These are phyloP conservation scores for Lactarius akahatsu DNA, from an alignment of 768 basidiomycete species.

Conservation along the genomic window DNA sequence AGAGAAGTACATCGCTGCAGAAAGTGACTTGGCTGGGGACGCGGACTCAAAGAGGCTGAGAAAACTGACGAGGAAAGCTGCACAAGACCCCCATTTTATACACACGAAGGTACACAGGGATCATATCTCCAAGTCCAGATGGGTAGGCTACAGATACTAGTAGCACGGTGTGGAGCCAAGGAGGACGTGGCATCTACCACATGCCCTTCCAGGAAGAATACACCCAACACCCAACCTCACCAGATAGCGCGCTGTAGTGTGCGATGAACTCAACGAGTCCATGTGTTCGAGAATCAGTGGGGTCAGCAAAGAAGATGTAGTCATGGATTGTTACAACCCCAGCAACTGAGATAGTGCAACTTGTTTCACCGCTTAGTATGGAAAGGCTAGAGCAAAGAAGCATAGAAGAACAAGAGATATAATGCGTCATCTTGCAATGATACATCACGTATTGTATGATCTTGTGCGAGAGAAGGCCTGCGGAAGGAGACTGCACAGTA, in stretches of 20 bases:
- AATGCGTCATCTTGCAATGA: not conserved
- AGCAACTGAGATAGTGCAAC: not conserved
- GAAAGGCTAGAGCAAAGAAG: not conserved
- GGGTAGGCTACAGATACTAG: not conserved
- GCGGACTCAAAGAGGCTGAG: not conserved
- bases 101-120: too few relatives aligned
- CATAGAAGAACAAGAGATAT: not conserved
- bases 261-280: not conserved
- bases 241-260: not conserved
- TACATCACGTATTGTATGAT: not conserved
- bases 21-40: not conserved
- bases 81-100: not conserved
- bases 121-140: not conserved
- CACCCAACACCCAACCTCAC: not conserved
- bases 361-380: not conserved
- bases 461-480: not conserved
- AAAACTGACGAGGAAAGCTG: not conserved
- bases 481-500: not conserved
- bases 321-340: not conserved
- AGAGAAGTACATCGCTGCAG: constrained; percentile 7
- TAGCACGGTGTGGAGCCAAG: not conserved
- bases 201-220: not conserved
- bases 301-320: not conserved
- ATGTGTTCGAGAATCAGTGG: not conserved
- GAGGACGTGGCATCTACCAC: not conserved